Base-by-base conservation (phyloP, 1,284 basidiomycete genomes). In the Rhodotorula sp. region DNA sequence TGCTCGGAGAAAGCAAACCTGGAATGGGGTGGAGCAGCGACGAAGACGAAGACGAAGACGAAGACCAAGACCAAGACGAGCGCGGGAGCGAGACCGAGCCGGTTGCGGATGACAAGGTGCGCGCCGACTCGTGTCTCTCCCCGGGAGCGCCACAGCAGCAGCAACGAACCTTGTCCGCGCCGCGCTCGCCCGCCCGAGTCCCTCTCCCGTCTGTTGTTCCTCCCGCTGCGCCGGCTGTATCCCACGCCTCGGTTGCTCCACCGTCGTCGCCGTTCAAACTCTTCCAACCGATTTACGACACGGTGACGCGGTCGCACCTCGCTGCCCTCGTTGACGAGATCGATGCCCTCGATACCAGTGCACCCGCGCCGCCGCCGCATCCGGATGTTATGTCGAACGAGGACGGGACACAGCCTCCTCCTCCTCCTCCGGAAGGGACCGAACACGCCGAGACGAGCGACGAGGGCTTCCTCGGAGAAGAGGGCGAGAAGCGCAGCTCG, bases 241-340 rank as follows among this genome's bases (percentile, higher is more conserved):
- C 38, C 43, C 34, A 54, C 26, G 28, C 50, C 2, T 14, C 31
- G 23, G 14, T 21, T n/a, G 28, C 14, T 60, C 66, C 64, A 14
- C 55, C 63, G 8, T 31, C 43, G 1, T 63, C 63, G 6, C 72
- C 70, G 21, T 85, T 94, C 14, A 89, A 89, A 8, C 84, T 95
- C 48, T 97, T 97, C 83, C 90, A 93, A 77, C 91, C 93, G 72
- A 88, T 91, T 72, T 95, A 95, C 79, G 94, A 97, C 81, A 95
- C 94, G 0, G 93, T 90, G 79, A 97, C 93, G 3, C 87, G 92
- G 50, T 90, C 95, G 57, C 92, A 95, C 79, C 86, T 97, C 61
- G 92, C 91, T 2, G 92, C 90, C 2, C 86, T 97, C 80, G 91
- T 94, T 2, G 93, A 95, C 77, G 92, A 79, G 60, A 78, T 81